phyloP scores from a whole-genome alignment of 306 rosid genomes.

The Rubus parviflorus region DNA sequence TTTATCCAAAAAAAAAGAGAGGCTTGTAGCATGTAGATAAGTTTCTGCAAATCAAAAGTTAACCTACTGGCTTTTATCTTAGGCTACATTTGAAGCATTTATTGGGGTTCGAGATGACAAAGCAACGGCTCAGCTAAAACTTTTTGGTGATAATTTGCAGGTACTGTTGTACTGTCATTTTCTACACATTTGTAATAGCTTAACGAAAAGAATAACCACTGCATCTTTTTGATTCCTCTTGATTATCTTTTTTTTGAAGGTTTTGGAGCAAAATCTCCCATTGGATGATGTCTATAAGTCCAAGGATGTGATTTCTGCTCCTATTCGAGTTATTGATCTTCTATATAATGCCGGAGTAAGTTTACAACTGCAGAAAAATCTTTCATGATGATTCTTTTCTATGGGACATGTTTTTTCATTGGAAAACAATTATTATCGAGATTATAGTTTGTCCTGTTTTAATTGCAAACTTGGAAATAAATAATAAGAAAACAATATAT shows the following conservation, averaged over 20 bases:
- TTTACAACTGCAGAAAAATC: constrained; percentile 8
- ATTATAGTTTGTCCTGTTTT: not conserved
- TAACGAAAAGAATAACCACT: not conserved
- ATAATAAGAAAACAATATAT: not conserved
- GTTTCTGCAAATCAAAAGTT: not conserved
- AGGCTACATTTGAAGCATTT: constrained; percentile 97
- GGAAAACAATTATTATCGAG: not conserved
- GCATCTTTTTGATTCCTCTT: not conserved
- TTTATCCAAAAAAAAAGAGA: not conserved
- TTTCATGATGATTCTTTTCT: constrained; percentile 1
- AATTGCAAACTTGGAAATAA: not conserved
- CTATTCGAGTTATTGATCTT: constrained; percentile 89
- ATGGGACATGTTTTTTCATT: not conserved
- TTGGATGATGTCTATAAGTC: constrained; percentile 83
- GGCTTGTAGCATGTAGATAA: not conserved
- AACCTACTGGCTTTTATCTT: constrained; percentile 16
- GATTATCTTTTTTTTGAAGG: constrained; percentile 40
- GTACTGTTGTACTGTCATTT: constrained; percentile 39
- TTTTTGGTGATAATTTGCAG: constrained; percentile 90
- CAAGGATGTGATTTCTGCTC: constrained; percentile 77
- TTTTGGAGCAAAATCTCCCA: constrained; percentile 93
- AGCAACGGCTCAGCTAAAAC: constrained; percentile 83
- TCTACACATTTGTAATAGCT: constrained; percentile 8
- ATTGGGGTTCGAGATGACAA: constrained; percentile 86
- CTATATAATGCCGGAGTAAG: constrained; percentile 93